Percentiles rank a stretch among this genome's conserved stretches.
Evolutionary conservation across 768 basidiomycete genomes (phyloP).

Genomic region (Naganishia randhawae): DNA sequence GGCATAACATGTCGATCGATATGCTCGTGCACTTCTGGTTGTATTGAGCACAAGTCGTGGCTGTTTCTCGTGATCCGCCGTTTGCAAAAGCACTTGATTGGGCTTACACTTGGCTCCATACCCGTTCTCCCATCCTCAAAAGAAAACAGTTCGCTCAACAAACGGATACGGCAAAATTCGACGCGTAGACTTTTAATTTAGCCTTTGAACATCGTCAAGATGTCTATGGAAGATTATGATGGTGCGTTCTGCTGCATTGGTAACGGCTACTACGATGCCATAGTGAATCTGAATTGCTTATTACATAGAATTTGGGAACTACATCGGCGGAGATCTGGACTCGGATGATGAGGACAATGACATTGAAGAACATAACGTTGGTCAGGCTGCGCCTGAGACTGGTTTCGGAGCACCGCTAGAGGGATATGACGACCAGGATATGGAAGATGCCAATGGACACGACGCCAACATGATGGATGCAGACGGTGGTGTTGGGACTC

Average conservation of each 20-base stretch:
- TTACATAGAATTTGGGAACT: conserved; percentile 76
- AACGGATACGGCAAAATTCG: background rate
- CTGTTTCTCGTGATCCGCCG: background rate
- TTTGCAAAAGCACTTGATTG: conserved; percentile 12
- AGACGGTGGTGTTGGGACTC: conserved; percentile 42
- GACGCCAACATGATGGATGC: conserved; percentile 56
- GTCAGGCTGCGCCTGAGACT: conserved; percentile 55
- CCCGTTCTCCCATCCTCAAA: background rate
- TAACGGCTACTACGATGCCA: no score
- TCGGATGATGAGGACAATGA: conserved; percentile 64
- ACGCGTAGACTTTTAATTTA: conserved; percentile 5
- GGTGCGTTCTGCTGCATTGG: conserved; percentile 33
- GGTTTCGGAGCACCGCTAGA: conserved; percentile 59
- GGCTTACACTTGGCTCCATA: conserved; percentile 9
- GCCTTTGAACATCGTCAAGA: conserved; percentile 30
- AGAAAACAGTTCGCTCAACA: background rate
- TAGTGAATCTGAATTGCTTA: background rate
- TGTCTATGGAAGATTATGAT: conserved; percentile 52
- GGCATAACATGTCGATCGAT: background rate
- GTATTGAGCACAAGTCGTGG: background rate
- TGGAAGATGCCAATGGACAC: conserved; percentile 10
- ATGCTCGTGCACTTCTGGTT: background rate
- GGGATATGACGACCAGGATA: conserved; percentile 66
- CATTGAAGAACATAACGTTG: conserved; percentile 51
- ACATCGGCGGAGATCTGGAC: conserved; percentile 90